Percentiles rank a stretch among this genome's conserved stretches.
These are phyloP conservation scores for Botrytis pseudocinerea DNA, from an alignment of 2,329 filamentous ascomycete species.

Conservation along the genomic window DNA sequence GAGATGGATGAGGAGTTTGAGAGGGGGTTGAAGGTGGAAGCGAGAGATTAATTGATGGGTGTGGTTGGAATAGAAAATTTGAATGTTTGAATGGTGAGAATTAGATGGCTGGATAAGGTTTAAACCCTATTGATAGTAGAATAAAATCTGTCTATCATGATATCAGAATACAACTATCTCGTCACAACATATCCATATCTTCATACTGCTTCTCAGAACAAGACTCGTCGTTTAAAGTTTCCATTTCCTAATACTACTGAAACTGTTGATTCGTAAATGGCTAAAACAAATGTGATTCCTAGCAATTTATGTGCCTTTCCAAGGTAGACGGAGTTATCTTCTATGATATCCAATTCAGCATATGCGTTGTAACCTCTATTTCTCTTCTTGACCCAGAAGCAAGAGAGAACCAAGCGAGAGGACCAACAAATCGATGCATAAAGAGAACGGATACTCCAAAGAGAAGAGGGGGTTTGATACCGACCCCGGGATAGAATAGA, in stretches of 20 bases:
- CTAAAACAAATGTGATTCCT: not conserved
- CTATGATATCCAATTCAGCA: not conserved
- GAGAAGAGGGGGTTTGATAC: no score
- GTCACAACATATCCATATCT: not conserved
- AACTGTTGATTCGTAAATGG: rapidly evolving
- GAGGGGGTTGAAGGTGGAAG: slow-evolving; percentile 3
- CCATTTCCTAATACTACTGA: not conserved
- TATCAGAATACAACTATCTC: not conserved
- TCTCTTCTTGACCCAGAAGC: no score
- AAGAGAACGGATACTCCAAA: no score
- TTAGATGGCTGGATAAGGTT: no score
- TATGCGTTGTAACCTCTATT: no score
- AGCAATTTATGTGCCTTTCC: not conserved
- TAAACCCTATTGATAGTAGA: not conserved
- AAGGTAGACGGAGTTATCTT: rapidly evolving
- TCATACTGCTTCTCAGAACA: not conserved
- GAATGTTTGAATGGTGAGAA: not conserved
- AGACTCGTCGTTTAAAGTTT: not conserved
- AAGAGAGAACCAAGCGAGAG: no score
- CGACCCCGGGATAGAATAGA: no score
- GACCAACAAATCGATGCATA: no score
- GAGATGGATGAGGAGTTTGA: slow-evolving; percentile 16
- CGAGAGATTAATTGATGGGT: not conserved
- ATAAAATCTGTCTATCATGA: not conserved
- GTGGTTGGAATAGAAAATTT: not conserved